Conservation (phyloP, 2,329 filamentous ascomycete species). For the Colletotrichum sp. region DNA sequence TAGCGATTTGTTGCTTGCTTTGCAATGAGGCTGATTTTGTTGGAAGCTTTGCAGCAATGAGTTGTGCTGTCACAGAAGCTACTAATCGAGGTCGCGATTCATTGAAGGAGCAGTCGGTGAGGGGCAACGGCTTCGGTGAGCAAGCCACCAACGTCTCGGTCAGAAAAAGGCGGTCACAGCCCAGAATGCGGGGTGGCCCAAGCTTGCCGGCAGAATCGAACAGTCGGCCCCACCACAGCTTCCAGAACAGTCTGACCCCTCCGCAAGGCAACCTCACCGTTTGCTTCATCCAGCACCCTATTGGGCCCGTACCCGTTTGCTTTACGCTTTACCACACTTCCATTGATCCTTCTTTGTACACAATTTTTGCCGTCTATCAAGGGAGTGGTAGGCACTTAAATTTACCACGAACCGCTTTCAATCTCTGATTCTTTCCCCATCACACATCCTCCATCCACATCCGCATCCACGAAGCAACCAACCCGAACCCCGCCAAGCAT, state of each 20-base stretch:
- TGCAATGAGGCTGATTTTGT: background rate
- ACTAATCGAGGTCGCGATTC: background rate
- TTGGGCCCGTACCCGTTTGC: background rate
- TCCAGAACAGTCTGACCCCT: conserved; percentile 30
- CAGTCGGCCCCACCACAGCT: conserved; percentile 32
- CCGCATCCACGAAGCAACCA: background rate
- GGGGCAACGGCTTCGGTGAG: background rate
- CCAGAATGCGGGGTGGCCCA: background rate
- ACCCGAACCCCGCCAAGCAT: conserved; percentile 37
- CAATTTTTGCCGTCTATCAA: background rate
- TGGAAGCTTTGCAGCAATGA: background rate
- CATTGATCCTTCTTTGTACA: background rate
- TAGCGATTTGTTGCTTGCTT: background rate
- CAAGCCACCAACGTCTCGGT: background rate
- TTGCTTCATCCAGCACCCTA: background rate
- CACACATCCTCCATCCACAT: background rate
- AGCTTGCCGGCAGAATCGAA: background rate
- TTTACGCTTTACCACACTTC: background rate
- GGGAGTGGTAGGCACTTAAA: background rate
- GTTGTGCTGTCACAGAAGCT: background rate
- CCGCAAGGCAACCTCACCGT: background rate
- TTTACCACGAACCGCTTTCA: background rate
- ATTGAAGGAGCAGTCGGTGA: background rate
- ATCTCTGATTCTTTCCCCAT: background rate
- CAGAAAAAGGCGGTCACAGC: background rate